phyloP scores from a whole-genome alignment of 2,329 filamentous ascomycete species.

The Pestalotiopsis sp. region DNA sequence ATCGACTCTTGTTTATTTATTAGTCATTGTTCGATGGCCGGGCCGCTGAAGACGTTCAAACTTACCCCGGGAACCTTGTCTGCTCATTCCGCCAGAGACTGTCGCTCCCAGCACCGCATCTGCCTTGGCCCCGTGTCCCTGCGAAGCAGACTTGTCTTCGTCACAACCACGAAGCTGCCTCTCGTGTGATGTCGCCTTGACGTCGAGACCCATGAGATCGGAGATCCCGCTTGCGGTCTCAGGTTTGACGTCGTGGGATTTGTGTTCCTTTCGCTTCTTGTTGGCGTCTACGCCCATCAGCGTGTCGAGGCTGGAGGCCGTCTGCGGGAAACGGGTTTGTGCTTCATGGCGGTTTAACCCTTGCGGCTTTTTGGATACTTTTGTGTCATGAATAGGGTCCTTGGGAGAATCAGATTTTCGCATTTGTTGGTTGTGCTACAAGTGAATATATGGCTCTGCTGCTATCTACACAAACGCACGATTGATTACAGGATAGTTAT shows the following conservation, averaged over 20 bases:
- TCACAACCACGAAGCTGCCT: not conserved
- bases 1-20: not conserved
- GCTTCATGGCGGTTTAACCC: not conserved
- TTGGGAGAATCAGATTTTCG: not conserved
- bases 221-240: not conserved
- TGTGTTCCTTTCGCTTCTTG: not conserved
- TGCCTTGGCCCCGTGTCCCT: not conserved
- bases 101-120: not conserved
- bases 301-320: not conserved
- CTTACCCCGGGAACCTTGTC: not conserved
- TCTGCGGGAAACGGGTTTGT: not conserved
- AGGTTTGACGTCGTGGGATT: not conserved
- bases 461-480: no score
- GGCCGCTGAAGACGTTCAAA: not conserved
- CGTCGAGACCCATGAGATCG: not conserved
- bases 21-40: not conserved
- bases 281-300: slow-evolving; percentile 2
- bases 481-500: no score
- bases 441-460: no score
- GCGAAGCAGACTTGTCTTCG: not conserved
- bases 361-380: not conserved
- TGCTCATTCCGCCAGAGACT: not conserved
- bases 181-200: not conserved
- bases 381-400: not conserved
- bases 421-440: no score